Evolutionary conservation across 441 rosid species (phyloP), one percentile per base, ranked within the genome.

Genomic region (Bruguiera hainesii): DNA sequence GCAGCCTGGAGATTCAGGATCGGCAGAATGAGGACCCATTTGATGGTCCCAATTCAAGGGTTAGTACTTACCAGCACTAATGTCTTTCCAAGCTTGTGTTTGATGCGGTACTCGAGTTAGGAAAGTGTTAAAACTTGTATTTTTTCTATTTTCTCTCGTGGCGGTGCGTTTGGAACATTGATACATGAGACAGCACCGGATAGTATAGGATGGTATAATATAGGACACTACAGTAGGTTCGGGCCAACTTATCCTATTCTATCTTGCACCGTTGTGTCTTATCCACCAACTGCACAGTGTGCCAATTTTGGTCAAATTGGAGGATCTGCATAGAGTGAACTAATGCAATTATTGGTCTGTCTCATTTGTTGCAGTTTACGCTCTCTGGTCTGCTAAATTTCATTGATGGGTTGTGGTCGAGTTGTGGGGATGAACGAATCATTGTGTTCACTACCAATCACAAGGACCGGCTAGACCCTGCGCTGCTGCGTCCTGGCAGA

Each of bases 381-480:
- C 56, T 88, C 0, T 84, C 93, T 9, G 89, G 89, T 19, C 50
- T 87, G 3, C 46, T 87, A 35, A 89, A 89, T 48, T 82, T 83
- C 78, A 77, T 89, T 19, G 92, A 89, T 73, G 96, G 96, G 29
- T 67, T 89, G 64, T 85, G 88, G 85, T 87, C 96, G 9, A 82
- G 93, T 61, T 86, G 87, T 21, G 89, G 87, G 0, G 89, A 90
- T 19, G 91, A 87, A 73, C 66, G 85, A 66, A 86, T 90, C 53
- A 71, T 90, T 4, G 84, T 88, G 51, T 83, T 84, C 80, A 88
- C 94, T 0, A 86, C 89, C 7, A 90, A 90, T 48, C 85, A 86
- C 37, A 90, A 81, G 63, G 90, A 86, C 1, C 30, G 73, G 65
- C 73, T 88, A 3, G 92, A 88, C 61, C 90, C 87, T 26, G 97